Evolutionary conservation across 495 filamentous ascomycete genomes (phyloP).

Genomic region (Hypoxylon perforatum): DNA sequence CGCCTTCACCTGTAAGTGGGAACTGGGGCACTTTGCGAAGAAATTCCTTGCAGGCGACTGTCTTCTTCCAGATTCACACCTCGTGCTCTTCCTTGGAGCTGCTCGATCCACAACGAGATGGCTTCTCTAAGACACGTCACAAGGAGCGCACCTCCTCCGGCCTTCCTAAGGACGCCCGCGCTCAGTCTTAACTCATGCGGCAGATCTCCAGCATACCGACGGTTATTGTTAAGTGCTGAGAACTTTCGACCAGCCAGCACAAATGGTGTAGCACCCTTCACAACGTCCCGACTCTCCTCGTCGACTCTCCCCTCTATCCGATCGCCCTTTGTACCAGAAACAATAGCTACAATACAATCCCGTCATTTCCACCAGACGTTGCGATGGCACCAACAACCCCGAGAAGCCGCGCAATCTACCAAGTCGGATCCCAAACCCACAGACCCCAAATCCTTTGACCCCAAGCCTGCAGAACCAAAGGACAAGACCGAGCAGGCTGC

Average conservation of each 20-base stretch:
- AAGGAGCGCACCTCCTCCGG: constrained; percentile 52
- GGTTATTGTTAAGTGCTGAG: constrained; percentile 61
- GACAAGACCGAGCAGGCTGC: constrained; percentile 38
- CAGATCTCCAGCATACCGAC: constrained; percentile 67
- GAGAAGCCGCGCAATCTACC: constrained; percentile 43
- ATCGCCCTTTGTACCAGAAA: constrained; percentile 59
- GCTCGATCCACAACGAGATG: constrained; percentile 50
- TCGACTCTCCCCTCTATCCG: constrained; percentile 48
- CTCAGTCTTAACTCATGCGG: constrained; percentile 58
- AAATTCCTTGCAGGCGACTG: constrained; percentile 32
- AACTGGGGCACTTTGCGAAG: constrained; percentile 28
- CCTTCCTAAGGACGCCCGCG: constrained; percentile 50
- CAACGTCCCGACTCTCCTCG: constrained; percentile 43
- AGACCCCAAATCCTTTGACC: constrained; percentile 34
- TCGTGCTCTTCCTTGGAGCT: constrained; percentile 29
- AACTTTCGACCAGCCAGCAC: constrained; percentile 34
- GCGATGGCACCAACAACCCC: constrained; percentile 43
- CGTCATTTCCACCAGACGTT: constrained; percentile 57
- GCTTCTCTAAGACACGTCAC: constrained; percentile 57
- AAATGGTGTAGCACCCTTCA: constrained; percentile 27
- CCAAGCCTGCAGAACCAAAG: constrained; percentile 47
- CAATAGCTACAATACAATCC: constrained; percentile 45
- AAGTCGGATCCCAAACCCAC: constrained; percentile 51
- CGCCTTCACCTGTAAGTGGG: constrained; percentile 24
- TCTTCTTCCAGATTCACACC: constrained; percentile 12